phyloP scores from a whole-genome alignment of 345 rosid genomes.

The Zanthoxylum bungeanum region DNA sequence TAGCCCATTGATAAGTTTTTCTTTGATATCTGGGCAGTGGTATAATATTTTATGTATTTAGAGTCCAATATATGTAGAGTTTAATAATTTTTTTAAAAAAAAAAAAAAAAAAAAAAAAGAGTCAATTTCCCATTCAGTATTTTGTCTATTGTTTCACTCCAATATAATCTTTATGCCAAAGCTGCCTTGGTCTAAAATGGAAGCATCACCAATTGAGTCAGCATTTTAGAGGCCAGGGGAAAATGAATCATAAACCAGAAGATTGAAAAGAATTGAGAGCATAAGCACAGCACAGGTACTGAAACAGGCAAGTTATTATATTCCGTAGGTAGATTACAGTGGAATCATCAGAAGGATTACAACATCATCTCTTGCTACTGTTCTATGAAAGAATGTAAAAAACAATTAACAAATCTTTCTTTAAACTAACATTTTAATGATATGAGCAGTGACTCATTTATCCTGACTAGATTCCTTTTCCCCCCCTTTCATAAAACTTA shows the following conservation, averaged over 20 bases:
- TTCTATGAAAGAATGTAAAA: constrained; percentile 18
- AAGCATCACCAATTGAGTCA: neutral
- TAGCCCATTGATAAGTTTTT: no score
- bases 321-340: neutral
- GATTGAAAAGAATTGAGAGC: neutral
- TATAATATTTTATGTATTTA: no score
- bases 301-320: neutral
- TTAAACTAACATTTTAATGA: neutral
- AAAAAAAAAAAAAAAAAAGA: no score
- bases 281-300: neutral
- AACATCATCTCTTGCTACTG: neutral
- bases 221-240: no score
- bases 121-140: no score
- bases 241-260: neutral
- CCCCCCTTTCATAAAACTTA: neutral
- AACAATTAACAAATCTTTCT: constrained; percentile 22
- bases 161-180: neutral
- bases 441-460: constrained; percentile 16
- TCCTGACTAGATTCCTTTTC: constrained; percentile 5
- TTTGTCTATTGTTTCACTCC: neutral
- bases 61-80: no score
- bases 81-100: no score
- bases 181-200: no score
- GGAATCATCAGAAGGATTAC: constrained; percentile 11
- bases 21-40: no score